These are phyloP conservation scores for Ophiostoma quercus DNA, from an alignment of 2,329 filamentous ascomycete species.

Conservation along the genomic window DNA sequence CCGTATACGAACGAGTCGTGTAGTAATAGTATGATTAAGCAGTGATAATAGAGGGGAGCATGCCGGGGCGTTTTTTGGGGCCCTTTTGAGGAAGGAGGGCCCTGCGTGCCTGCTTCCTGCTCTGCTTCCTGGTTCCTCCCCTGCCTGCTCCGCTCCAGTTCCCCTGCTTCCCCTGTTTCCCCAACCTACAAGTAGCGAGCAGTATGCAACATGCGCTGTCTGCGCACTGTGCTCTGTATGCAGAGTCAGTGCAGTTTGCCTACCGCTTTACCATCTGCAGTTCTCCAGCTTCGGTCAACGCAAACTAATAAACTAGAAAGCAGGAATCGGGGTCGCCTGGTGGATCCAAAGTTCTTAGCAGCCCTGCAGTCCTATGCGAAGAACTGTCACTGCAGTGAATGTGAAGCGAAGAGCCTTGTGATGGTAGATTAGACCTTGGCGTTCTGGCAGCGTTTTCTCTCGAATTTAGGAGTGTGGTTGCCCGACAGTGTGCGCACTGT, in stretches of 20 bases:
- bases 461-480: too few relatives aligned
- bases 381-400: background rate
- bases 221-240: conserved; percentile 7
- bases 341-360: background rate
- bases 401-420: background rate
- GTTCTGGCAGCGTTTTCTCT: background rate
- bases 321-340: conserved; percentile 4
- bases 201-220: background rate
- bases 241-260: background rate
- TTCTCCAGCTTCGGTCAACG: background rate
- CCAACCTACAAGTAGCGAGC: conserved; percentile 7
- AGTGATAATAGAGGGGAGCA: conserved; percentile 4
- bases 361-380: background rate
- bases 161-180: conserved; percentile 4
- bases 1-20: conserved; percentile 9
- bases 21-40: conserved; percentile 7
- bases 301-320: background rate
- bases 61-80: background rate
- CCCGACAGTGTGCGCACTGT: background rate
- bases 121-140: background rate
- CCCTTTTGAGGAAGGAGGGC: background rate
- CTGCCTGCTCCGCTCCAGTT: background rate
- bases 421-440: background rate
- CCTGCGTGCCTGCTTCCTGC: too few relatives aligned
- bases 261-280: background rate